Evolutionary conservation across 345 rosid genomes (phyloP).

Genomic region (Sonneratia alba): DNA sequence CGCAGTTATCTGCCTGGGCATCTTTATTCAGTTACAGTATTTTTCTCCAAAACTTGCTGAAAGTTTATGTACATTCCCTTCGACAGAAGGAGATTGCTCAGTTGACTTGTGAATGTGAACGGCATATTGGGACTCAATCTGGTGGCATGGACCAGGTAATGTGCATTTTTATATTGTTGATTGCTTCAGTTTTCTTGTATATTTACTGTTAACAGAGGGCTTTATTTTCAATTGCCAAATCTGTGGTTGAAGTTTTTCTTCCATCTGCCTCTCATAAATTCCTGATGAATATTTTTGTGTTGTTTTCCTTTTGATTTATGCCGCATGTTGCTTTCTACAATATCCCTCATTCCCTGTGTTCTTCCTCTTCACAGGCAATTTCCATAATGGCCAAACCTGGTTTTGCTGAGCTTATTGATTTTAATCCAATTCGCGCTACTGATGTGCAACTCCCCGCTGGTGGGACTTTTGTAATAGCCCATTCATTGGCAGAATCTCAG

Average conservation of each 20-base stretch:
- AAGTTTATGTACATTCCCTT: neutral
- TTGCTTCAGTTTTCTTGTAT: neutral
- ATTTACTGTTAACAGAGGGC: neutral
- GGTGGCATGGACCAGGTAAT: conserved; percentile 99
- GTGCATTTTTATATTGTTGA: neutral
- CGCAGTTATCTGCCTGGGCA: too few relatives aligned
- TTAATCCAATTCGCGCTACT: conserved; percentile 90
- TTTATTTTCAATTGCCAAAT: neutral
- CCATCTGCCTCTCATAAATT: neutral
- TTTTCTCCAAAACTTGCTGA: neutral
- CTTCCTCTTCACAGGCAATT: conserved; percentile 56
- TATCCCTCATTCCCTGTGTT: neutral
- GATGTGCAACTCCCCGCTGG: conserved; percentile 93
- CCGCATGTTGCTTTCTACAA: neutral
- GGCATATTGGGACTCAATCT: conserved; percentile 92
- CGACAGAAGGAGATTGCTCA: conserved; percentile 93
- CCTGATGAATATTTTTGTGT: neutral
- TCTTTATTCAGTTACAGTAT: neutral
- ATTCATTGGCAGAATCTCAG: conserved; percentile 90
- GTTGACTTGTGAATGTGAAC: conserved; percentile 86
- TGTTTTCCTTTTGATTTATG: neutral
- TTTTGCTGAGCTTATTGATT: conserved; percentile 98
- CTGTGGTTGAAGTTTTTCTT: neutral
- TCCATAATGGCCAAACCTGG: conserved; percentile 92
- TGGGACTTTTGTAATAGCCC: conserved; percentile 85